Evolutionary conservation across 306 rosid species (phyloP).

Genomic region (Styphnolobium japonicum): DNA sequence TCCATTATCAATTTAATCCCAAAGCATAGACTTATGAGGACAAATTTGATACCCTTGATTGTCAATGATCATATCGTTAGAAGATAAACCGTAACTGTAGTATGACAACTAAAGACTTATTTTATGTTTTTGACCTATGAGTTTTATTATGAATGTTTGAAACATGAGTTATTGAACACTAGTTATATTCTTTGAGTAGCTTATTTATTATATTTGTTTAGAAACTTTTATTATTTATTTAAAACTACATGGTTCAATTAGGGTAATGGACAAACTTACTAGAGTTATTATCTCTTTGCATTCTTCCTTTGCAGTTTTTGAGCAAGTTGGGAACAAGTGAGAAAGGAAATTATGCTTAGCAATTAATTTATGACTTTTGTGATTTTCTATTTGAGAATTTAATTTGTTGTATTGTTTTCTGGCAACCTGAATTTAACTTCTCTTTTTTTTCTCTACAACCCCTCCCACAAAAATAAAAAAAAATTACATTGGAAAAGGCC

Average conservation of each 20-base stretch:
- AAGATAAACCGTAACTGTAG: background rate
- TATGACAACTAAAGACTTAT: background rate
- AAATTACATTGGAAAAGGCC: background rate
- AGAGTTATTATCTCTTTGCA: background rate
- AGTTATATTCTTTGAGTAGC: background rate
- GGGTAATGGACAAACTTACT: background rate
- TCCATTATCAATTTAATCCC: background rate
- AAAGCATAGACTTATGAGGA: background rate
- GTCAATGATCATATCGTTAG: background rate
- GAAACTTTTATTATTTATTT: background rate
- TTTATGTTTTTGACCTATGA: background rate
- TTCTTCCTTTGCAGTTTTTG: background rate
- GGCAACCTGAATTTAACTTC: background rate
- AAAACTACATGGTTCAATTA: background rate
- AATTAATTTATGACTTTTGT: background rate
- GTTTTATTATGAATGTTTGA: background rate
- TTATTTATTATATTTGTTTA: background rate
- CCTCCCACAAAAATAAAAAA: too few relatives aligned
- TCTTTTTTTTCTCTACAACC: too few relatives aligned
- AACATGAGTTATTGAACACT: background rate
- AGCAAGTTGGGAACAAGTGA: background rate
- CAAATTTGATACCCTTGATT: background rate
- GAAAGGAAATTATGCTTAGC: background rate
- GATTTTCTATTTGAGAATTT: background rate
- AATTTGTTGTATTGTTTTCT: background rate